A percentile compares a stretch with the other conserved stretches of the same genome.
Conservation (phyloP, 768 basidiomycete genomes). For the Sistotremastrum suecicum region DNA sequence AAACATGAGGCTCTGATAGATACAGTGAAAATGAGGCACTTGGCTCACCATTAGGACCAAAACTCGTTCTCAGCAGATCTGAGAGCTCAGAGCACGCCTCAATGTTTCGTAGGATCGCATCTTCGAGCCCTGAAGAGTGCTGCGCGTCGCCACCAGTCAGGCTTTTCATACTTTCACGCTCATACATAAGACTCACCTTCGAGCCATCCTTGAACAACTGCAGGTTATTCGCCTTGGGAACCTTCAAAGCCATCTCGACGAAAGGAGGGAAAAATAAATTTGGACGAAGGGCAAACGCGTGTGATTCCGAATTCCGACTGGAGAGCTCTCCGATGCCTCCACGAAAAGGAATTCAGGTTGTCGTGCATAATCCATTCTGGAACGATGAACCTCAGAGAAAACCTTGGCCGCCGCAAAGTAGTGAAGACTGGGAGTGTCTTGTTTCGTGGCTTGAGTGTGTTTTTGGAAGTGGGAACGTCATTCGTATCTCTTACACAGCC, state of each 20-base stretch:
- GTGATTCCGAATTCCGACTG: too few species aligned
- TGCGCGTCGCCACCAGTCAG: conserved; percentile 12
- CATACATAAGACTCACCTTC: conserved; percentile 41
- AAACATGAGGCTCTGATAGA: background rate
- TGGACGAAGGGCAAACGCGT: background rate
- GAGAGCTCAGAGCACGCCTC: conserved; percentile 91
- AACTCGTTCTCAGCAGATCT: conserved; percentile 90
- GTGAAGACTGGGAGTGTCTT: too few species aligned
- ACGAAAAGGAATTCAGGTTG: too few species aligned
- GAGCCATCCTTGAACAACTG: conserved; percentile 97
- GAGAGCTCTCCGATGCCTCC: too few species aligned
- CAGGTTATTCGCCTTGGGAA: conserved; percentile 75
- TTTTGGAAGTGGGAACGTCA: too few species aligned
- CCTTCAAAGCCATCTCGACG: conserved; percentile 72
- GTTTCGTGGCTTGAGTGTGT: too few species aligned
- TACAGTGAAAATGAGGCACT: background rate
- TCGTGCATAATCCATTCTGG: too few species aligned
- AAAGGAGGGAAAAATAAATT: background rate
- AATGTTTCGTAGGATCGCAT: conserved; percentile 94
- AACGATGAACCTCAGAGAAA: too few species aligned
- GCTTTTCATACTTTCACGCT: background rate
- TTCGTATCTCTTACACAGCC: too few species aligned
- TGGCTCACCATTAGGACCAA: conserved; percentile 80
- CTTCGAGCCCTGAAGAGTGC: conserved; percentile 85
- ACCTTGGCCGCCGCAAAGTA: too few species aligned